Percentiles rank a stretch among this genome's conserved stretches.
These are phyloP conservation scores for Lophiotrema nucula DNA, from an alignment of 495 filamentous ascomycete genomes.

Conservation along the genomic window DNA sequence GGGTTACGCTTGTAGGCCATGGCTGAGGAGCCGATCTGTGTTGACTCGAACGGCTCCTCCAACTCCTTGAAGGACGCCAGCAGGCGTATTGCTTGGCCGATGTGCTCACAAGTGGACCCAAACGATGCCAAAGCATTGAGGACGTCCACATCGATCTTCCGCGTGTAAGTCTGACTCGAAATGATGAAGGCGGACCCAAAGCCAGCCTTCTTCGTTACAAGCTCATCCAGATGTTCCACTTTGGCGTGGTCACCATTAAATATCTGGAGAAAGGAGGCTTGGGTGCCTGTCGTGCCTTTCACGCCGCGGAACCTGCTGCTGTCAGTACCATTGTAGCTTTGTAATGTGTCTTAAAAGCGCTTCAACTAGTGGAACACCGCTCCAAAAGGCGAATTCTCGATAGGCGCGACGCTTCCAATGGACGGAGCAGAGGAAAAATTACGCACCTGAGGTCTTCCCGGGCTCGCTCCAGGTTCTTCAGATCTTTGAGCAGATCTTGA, in stretches of 20 bases:
- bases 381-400: too few relatives aligned
- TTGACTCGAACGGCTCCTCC: constrained; percentile 88
- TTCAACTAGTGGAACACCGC: too few relatives aligned
- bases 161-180: constrained; percentile 75
- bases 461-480: constrained; percentile 75
- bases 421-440: too few relatives aligned
- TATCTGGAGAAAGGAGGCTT: constrained; percentile 75
- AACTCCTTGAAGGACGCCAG: constrained; percentile 78
- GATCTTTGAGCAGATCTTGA: constrained; percentile 84
- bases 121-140: constrained; percentile 78
- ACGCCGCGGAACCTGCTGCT: constrained; percentile 79
- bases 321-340: too few relatives aligned
- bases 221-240: constrained; percentile 67
- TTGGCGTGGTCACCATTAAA: constrained; percentile 80
- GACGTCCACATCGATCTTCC: constrained; percentile 82
- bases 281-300: constrained; percentile 65
- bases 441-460: constrained; percentile 69
- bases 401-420: too few relatives aligned
- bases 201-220: constrained; percentile 81
- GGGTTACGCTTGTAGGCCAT: constrained; percentile 89
- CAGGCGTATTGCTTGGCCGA: constrained; percentile 73
- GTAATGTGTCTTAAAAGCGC: too few relatives aligned
- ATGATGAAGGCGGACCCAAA: constrained; percentile 73
- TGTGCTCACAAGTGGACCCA: constrained; percentile 76
- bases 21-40: constrained; percentile 54